A percentile compares a stretch with the other conserved stretches of the same genome.
Evolutionary conservation across 2,329 filamentous ascomycete species (phyloP).

Genomic region (Neospermospora avenae): DNA sequence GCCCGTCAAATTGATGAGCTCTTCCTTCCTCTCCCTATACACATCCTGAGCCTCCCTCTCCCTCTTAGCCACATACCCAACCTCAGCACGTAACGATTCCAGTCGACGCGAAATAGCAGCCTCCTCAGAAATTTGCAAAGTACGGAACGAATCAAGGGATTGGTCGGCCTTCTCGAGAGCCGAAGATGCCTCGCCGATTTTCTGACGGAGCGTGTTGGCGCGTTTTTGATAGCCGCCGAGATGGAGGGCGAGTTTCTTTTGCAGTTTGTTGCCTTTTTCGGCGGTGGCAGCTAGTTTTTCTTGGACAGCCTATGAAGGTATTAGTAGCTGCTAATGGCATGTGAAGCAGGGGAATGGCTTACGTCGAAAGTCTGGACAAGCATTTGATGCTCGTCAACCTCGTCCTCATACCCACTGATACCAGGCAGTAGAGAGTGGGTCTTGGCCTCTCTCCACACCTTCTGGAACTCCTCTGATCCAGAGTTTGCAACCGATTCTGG

Average conservation of each 20-base stretch:
- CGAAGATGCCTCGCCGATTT: constrained; percentile 71
- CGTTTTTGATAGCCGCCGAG: constrained; percentile 89
- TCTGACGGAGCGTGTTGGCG: constrained; percentile 73
- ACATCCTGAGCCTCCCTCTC: constrained; percentile 89
- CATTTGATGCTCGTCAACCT: constrained; percentile 42
- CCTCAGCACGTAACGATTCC: constrained; percentile 76
- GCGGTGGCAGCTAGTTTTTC: constrained; percentile 70
- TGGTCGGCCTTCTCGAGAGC: constrained; percentile 70
- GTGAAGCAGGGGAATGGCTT: constrained; percentile 37
- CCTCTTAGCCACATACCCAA: constrained; percentile 71
- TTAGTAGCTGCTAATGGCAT: constrained; percentile 18
- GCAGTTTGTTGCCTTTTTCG: constrained; percentile 78
- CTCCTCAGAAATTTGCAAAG: constrained; percentile 75
- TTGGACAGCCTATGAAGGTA: constrained; percentile 57
- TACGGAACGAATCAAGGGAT: constrained; percentile 71
- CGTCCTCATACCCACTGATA: constrained; percentile 75
- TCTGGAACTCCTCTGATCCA: constrained; percentile 50
- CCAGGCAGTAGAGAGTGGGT: constrained; percentile 66
- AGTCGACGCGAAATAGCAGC: constrained; percentile 70
- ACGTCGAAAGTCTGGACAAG: constrained; percentile 66
- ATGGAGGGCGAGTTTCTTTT: constrained; percentile 87
- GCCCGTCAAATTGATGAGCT: constrained; percentile 61
- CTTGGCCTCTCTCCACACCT: constrained; percentile 51
- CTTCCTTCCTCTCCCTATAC: constrained; percentile 73
- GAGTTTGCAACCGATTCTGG: constrained; percentile 48